phyloP scores from a whole-genome alignment of 371 early-diverging fungal species.

The Mortierella sp. region DNA sequence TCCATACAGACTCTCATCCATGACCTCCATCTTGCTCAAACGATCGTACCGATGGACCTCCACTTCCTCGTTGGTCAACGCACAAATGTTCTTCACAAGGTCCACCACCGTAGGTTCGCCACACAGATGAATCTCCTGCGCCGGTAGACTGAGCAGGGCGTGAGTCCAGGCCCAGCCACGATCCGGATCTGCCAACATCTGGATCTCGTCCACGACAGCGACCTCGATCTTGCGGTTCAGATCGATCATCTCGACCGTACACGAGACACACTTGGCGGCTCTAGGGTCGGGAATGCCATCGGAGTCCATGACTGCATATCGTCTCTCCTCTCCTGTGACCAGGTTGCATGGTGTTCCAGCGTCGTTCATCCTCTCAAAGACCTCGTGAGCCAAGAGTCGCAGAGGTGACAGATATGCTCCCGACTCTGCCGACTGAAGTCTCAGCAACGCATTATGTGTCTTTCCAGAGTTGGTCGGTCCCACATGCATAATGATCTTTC shows the following conservation, averaged over 20 bases:
- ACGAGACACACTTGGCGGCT: slow-evolving; percentile 68
- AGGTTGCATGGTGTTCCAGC: slow-evolving; percentile 85
- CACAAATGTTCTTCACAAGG: slow-evolving; percentile 82
- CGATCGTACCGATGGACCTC: slow-evolving; percentile 85
- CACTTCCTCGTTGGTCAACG: slow-evolving; percentile 82
- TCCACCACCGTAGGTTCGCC: slow-evolving; percentile 93
- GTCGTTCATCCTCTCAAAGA: slow-evolving; percentile 87
- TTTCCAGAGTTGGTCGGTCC: slow-evolving; percentile 99
- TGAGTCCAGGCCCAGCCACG: slow-evolving; percentile 98
- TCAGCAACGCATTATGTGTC: slow-evolving; percentile 89
- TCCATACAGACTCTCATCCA: slow-evolving; percentile 65
- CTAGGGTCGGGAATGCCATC: slow-evolving; percentile 30
- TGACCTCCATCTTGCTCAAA: slow-evolving; percentile 77
- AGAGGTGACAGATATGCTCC: slow-evolving; percentile 95
- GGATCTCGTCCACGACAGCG: slow-evolving; percentile 97
- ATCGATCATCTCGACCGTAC: slow-evolving; percentile 95
- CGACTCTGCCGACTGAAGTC: slow-evolving; percentile 71
- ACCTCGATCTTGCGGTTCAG: slow-evolving; percentile 76
- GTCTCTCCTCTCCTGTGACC: slow-evolving; percentile 93
- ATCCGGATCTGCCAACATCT: slow-evolving; percentile 89
- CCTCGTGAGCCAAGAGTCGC: slow-evolving; percentile 93
- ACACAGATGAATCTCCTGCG: slow-evolving; percentile 92
- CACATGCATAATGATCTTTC: slow-evolving; percentile 91
- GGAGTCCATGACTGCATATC: slow-evolving; percentile 62
- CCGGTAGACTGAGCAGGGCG: slow-evolving; percentile 86